Evolutionary conservation across 352 stramenopile species (phyloP), one percentile per base, ranked within the genome.

Genomic region (Pilasporangium apinafurcum): DNA sequence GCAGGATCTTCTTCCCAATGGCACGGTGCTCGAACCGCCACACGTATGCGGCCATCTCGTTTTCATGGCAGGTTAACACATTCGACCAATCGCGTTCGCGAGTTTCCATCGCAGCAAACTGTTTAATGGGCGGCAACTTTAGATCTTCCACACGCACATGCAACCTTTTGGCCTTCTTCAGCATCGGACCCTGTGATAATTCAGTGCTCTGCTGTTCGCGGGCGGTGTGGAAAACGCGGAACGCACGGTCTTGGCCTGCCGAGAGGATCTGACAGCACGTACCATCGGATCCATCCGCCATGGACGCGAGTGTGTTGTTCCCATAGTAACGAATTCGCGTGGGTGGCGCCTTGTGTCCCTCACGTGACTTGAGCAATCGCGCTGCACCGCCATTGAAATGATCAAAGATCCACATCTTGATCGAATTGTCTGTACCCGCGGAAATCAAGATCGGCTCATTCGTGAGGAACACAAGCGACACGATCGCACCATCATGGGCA

Each of bases 391-490:
- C 72, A 29, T 95, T 85, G 7, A 92, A 49, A 22, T 87, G 64
- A 62, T 98, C 92, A 28, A 98, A 97, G 37, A 97, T 95, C 91
- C 89, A 98, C 55, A 96, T 68, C 51, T 95, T 95, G 47, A 98
- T 77, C 20, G 80, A 70, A 59, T 98, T 98, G 65, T 97, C 91
- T 4, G 58, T 62, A 17, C 87, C 83, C 1, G 74, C 74, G 3
- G 79, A 96, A 13, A 97, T 55, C 42, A 97, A 46, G 20, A 97
- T 51, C 1, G 90, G 83, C 50, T 97, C 87, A 43, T 92, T 85
- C 3, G 81, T 68, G 31, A 96, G 56, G 53, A 96, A 96, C 40
- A 79, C 47, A 8, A 93, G 63, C 35, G 69, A 83, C 36, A 71
- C 65, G 18, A 97, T 64, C 0, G 61, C 49, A 14, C 80, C 83